A percentile compares a stretch with the other conserved stretches of the same genome.
Evolutionary conservation across 768 basidiomycete species (phyloP).

Genomic region (Mycena alexandri): DNA sequence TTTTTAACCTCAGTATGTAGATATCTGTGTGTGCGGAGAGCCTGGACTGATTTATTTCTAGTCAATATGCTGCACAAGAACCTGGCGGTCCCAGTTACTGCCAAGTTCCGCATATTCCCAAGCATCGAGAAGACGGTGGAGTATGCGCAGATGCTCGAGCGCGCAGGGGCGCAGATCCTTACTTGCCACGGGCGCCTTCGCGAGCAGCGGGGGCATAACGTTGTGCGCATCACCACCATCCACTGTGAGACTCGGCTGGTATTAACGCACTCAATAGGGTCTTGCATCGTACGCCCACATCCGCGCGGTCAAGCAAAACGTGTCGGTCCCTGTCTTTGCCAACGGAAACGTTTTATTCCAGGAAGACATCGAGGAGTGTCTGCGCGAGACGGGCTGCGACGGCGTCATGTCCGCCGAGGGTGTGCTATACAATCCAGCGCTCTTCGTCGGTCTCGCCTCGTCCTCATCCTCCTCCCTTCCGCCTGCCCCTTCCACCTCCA

Average conservation of each 20-base stretch:
- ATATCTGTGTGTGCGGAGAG: neutral
- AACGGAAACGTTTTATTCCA: conserved; percentile 96
- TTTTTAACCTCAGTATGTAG: conserved; percentile 79
- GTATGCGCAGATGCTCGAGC: conserved; percentile 96
- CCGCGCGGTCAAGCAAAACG: conserved; percentile 88
- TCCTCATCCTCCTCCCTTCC: neutral
- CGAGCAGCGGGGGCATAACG: conserved; percentile 90
- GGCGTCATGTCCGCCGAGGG: conserved; percentile 97
- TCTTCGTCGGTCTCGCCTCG: conserved; percentile 64
- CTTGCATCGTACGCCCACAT: conserved; percentile 93
- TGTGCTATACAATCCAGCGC: conserved; percentile 90
- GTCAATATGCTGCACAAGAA: conserved; percentile 90
- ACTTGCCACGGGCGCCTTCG: conserved; percentile 93
- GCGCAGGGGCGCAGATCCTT: conserved; percentile 94
- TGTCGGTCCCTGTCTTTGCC: conserved; percentile 93
- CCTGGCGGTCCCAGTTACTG: conserved; percentile 92
- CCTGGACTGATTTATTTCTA: conserved; percentile 45
- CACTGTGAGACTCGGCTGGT: conserved; percentile 7
- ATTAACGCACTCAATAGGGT: conserved; percentile 62
- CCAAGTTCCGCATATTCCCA: conserved; percentile 94
- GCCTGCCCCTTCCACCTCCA: conserved; percentile 17
- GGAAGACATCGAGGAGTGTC: conserved; percentile 83
- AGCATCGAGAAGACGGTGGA: conserved; percentile 88
- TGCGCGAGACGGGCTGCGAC: conserved; percentile 88
- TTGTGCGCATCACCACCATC: conserved; percentile 58